Conservation (phyloP, 805 yeast genomes). For the Torulaspora microellipsoides region DNA sequence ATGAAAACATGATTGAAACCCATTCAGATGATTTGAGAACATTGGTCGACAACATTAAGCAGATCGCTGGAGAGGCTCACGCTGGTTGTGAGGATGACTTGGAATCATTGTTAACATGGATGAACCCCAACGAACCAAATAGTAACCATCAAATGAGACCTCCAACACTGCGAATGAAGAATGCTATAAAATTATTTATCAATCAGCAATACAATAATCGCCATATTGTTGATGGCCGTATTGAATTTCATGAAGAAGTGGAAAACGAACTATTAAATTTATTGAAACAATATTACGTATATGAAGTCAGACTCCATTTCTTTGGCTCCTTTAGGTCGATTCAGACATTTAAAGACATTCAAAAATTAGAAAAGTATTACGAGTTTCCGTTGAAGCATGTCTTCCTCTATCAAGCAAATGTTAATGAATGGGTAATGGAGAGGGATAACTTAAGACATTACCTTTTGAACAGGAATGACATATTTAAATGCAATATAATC, state of each 20-base stretch:
- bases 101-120: constrained; percentile 24
- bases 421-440: constrained; percentile 19
- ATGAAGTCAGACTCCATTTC: constrained; percentile 24
- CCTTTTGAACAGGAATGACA: constrained; percentile 19
- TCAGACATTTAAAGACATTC: constrained; percentile 19
- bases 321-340: constrained; percentile 17
- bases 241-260: not conserved
- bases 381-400: constrained; percentile 24
- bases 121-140: constrained; percentile 23
- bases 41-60: constrained; percentile 2
- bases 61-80: constrained; percentile 6
- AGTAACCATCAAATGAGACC: constrained; percentile 27
- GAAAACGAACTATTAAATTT: constrained; percentile 7
- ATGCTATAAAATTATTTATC: constrained; percentile 12
- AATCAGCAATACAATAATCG: constrained; percentile 8
- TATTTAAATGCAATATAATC: constrained; percentile 13
- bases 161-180: constrained; percentile 24
- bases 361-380: constrained; percentile 22
- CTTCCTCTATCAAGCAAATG: constrained; percentile 7
- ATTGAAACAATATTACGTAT: constrained; percentile 20
- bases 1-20: constrained; percentile 6
- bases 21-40: constrained; percentile 3
- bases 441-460: constrained; percentile 25
- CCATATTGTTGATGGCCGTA: not conserved
- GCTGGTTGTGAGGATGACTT: constrained; percentile 22